Evolutionary conservation across 257 asterid species (phyloP).

Genomic region (Nicotiana knightiana): DNA sequence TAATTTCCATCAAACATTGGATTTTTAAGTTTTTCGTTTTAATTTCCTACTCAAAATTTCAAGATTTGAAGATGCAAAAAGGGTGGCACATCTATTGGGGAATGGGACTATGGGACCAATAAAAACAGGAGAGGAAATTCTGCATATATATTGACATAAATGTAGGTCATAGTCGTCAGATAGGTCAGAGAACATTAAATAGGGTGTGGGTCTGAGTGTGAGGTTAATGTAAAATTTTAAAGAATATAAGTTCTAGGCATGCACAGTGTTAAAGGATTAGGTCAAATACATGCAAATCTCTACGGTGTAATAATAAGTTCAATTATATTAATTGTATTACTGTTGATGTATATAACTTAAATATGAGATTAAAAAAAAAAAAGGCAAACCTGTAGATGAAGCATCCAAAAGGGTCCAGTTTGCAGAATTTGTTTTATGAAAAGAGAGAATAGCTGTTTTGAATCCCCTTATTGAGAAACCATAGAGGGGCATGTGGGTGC

Average conservation of each 20-base stretch:
- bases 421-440: background rate
- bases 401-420: slow-evolving; percentile 28
- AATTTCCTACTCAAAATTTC: background rate
- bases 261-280: too few species aligned
- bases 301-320: too few species aligned
- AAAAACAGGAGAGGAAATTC: background rate
- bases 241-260: too few species aligned
- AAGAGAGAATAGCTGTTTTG: slow-evolving; percentile 1
- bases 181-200: slow-evolving; percentile 7
- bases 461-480: background rate
- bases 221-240: background rate
- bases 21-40: background rate
- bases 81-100: background rate
- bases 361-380: background rate
- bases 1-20: background rate
- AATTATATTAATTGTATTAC: too few species aligned
- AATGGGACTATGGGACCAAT: background rate
- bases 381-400: slow-evolving; percentile 2
- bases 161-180: background rate
- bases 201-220: background rate
- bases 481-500: slow-evolving; percentile 26
- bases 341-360: too few species aligned
- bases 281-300: too few species aligned
- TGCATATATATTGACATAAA: background rate
- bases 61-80: background rate